Evolutionary conservation across 164 flowering plant genomes (phyloP).

Genomic region (Platanus orientalis): DNA sequence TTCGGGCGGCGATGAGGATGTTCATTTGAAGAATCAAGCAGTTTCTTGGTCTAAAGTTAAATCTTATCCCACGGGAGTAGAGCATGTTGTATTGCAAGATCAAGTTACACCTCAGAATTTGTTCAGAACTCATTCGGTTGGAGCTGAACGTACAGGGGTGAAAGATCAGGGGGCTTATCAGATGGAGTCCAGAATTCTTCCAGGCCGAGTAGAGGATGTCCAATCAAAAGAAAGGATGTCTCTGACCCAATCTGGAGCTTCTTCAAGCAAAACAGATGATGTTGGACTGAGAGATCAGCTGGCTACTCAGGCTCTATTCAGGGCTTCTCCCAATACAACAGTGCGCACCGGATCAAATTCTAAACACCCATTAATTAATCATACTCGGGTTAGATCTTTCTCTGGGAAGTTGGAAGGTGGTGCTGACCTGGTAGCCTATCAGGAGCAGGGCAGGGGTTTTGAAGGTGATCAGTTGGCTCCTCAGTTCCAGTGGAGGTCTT

Average conservation of each 20-base stretch:
- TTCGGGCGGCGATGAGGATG: constrained; percentile 23
- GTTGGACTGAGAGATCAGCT: constrained; percentile 24
- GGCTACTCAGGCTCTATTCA: constrained; percentile 13
- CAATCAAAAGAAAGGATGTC: constrained; percentile 7
- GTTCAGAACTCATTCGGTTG: constrained; percentile 5
- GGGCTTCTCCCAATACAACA: constrained; percentile 18
- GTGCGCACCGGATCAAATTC: constrained; percentile 17
- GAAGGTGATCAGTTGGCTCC: constrained; percentile 28
- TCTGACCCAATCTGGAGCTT: constrained; percentile 5
- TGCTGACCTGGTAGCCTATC: constrained; percentile 24
- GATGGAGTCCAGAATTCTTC: constrained; percentile 14
- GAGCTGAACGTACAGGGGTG: constrained; percentile 18
- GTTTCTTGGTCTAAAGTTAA: constrained; percentile 20
- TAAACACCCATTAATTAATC: constrained; percentile 18
- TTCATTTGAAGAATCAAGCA: constrained; percentile 26
- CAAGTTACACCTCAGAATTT: constrained; percentile 19
- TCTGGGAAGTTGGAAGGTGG: constrained; percentile 31
- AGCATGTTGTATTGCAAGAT: constrained; percentile 24
- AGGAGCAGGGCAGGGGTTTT: constrained; percentile 18
- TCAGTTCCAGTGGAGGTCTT: constrained; percentile 25
- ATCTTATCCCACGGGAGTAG: constrained; percentile 24
- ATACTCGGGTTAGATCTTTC: constrained; percentile 24
- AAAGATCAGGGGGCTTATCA: constrained; percentile 18
- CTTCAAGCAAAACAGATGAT: constrained; percentile 29
- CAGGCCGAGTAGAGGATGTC: constrained; percentile 18